Percentiles rank a stretch among this genome's conserved stretches.
Conservation (phyloP, 345 rosid species). For the Theobroma cacao region DNA sequence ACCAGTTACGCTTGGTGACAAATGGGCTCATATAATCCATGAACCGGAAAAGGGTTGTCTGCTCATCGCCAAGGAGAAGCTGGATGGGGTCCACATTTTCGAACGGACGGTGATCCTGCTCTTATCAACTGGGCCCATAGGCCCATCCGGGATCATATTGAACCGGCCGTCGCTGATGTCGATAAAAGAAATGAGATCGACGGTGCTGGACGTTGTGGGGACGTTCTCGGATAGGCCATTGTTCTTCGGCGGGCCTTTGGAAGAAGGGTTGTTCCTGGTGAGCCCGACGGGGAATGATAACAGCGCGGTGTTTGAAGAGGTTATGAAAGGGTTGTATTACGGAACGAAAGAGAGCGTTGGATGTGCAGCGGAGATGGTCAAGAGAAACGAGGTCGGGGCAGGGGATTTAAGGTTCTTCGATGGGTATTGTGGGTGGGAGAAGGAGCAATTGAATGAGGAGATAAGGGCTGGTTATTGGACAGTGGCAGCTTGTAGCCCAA, state of each 20-base stretch:
- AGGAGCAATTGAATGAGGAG: conserved; percentile 74
- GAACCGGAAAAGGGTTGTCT: conserved; percentile 85
- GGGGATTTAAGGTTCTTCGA: conserved; percentile 84
- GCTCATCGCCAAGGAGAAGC: conserved; percentile 84
- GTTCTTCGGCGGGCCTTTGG: conserved; percentile 91
- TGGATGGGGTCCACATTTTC: conserved; percentile 80
- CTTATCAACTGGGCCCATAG: conserved; percentile 64
- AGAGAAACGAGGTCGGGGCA: conserved; percentile 58
- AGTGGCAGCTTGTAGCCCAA: conserved; percentile 77
- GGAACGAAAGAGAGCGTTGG: conserved; percentile 81
- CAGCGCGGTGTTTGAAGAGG: conserved; percentile 54
- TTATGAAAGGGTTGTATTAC: conserved; percentile 71
- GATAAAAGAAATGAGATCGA: conserved; percentile 68
- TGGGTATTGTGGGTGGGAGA: conserved; percentile 86
- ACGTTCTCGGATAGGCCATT: conserved; percentile 63
- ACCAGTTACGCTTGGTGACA: conserved; percentile 38
- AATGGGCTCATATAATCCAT: conserved; percentile 83
- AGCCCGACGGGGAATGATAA: conserved; percentile 40
- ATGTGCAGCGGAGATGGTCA: conserved; percentile 79
- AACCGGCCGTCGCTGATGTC: conserved; percentile 87
- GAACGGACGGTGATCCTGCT: conserved; percentile 84
- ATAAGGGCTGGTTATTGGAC: conserved; percentile 81
- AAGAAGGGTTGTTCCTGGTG: conserved; percentile 71
- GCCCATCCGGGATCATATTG: conserved; percentile 77
- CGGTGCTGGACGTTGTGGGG: conserved; percentile 45